Evolutionary conservation across 768 basidiomycete genomes (phyloP).

Genomic region (Psilocybe sp.): DNA sequence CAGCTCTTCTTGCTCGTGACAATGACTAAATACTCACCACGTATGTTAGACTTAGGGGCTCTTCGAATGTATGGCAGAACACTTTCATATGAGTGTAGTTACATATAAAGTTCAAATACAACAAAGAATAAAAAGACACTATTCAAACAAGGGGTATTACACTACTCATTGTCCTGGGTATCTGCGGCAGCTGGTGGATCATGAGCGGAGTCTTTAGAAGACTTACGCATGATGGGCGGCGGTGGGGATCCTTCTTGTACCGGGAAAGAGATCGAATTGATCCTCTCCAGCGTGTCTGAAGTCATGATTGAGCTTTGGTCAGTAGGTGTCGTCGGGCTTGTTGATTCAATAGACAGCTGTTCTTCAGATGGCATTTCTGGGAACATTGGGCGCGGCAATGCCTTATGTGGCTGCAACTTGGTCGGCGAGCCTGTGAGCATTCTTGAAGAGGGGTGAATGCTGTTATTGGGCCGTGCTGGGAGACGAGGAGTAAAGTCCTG

Average conservation of each 20-base stretch:
- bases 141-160: conserved; percentile 9
- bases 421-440: conserved; percentile 49
- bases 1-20: conserved; percentile 22
- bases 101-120: conserved; percentile 14
- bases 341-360: conserved; percentile 15
- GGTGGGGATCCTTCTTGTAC: conserved; percentile 10
- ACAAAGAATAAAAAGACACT: conserved; percentile 6
- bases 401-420: conserved; percentile 27
- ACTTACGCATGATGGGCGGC: conserved; percentile 3
- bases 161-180: conserved; percentile 12
- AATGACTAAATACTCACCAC: background rate
- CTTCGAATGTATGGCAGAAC: background rate
- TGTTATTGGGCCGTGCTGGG: conserved; percentile 64
- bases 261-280: conserved; percentile 19
- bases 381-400: conserved; percentile 19
- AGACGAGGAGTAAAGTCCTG: conserved; percentile 76
- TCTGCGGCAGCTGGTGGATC: conserved; percentile 2
- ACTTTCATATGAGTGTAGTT: background rate
- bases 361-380: conserved; percentile 15
- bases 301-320: conserved; percentile 6
- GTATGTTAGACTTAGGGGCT: background rate
- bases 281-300: conserved; percentile 8
- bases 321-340: conserved; percentile 15
- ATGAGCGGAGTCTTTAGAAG: background rate
- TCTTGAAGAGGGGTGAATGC: conserved; percentile 77